Evolutionary conservation across 2,329 filamentous ascomycete genomes (phyloP).

Genomic region (Gaeumannomyces sp.): DNA sequence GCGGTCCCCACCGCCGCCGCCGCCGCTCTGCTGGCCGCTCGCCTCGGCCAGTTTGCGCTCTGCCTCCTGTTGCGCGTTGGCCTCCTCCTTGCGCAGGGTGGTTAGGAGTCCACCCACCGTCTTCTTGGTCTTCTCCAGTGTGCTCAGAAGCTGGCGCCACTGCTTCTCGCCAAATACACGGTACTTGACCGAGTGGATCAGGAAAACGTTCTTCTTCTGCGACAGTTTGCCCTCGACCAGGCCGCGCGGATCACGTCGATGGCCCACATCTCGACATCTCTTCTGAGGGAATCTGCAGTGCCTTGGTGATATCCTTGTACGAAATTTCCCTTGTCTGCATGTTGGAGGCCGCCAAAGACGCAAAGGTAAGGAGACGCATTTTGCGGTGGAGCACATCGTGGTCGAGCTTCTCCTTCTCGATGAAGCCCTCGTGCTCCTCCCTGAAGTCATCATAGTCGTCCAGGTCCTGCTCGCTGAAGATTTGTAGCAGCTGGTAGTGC

Average conservation of each 20-base stretch:
- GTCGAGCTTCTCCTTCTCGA: slow-evolving; percentile 70
- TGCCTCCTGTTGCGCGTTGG: slow-evolving; percentile 64
- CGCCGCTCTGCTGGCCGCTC: slow-evolving; percentile 23
- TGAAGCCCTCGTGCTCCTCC: slow-evolving; percentile 80
- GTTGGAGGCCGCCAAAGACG: slow-evolving; percentile 73
- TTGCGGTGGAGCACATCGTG: slow-evolving; percentile 77
- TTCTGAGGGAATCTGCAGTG: slow-evolving; percentile 72
- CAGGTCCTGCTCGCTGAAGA: slow-evolving; percentile 89
- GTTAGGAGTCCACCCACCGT: slow-evolving; percentile 72
- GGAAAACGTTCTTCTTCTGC: slow-evolving; percentile 86
- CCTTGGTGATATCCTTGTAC: slow-evolving; percentile 77
- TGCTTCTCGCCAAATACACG: slow-evolving; percentile 97
- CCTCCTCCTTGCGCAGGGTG: slow-evolving; percentile 75
- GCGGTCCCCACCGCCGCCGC: slow-evolving; percentile 21
- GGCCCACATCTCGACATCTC: slow-evolving; percentile 96
- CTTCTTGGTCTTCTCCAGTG: slow-evolving; percentile 85
- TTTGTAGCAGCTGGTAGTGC: slow-evolving; percentile 87
- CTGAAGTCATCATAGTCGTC: slow-evolving; percentile 96
- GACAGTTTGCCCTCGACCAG: slow-evolving; percentile 95
- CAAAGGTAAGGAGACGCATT: slow-evolving; percentile 91
- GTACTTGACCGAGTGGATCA: slow-evolving; percentile 94
- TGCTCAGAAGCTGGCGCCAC: slow-evolving; percentile 88
- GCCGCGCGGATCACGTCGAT: slow-evolving; percentile 94
- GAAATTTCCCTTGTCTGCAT: slow-evolving; percentile 81
- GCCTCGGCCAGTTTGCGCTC: slow-evolving; percentile 50